A percentile compares a stretch with the other conserved stretches of the same genome.
phyloP scores from a whole-genome alignment of 208 protist species.

The Balamuthia mandrillaris region DNA sequence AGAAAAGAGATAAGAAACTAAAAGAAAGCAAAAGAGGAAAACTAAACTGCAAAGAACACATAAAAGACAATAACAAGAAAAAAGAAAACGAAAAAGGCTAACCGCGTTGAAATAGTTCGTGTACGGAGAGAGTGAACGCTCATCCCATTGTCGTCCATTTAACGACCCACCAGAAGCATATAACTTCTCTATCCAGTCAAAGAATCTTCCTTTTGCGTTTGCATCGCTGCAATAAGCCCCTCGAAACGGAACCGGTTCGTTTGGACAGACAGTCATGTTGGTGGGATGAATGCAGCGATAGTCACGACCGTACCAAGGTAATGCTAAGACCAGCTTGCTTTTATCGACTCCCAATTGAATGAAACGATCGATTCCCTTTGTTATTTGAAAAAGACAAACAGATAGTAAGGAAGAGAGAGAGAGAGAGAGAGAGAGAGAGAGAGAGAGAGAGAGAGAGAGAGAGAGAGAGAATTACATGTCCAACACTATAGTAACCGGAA shows the following conservation, averaged over 20 bases:
- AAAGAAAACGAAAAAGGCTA: not conserved
- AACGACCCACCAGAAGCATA: too few relatives aligned
- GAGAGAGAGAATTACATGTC: not conserved
- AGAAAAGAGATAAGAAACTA: not conserved
- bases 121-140: not conserved
- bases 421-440: not conserved
- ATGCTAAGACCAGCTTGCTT: not conserved
- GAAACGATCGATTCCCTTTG: slow-evolving; percentile 1
- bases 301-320: slow-evolving; percentile 34
- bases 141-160: slow-evolving; percentile 38
- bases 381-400: too few relatives aligned
- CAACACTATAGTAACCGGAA: not conserved
- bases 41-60: too few relatives aligned
- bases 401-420: too few relatives aligned
- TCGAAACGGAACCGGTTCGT: slow-evolving; percentile 19
- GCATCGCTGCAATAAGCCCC: slow-evolving; percentile 23
- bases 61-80: not conserved
- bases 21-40: not conserved
- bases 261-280: slow-evolving; percentile 31
- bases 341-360: not conserved
- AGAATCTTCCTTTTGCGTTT: too few relatives aligned
- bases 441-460: not conserved
- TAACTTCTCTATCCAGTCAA: too few relatives aligned
- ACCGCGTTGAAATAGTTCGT: not conserved
- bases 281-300: not conserved